These are phyloP conservation scores for Aquilaria agallochum DNA, from an alignment of 441 rosid species.

Conservation along the genomic window DNA sequence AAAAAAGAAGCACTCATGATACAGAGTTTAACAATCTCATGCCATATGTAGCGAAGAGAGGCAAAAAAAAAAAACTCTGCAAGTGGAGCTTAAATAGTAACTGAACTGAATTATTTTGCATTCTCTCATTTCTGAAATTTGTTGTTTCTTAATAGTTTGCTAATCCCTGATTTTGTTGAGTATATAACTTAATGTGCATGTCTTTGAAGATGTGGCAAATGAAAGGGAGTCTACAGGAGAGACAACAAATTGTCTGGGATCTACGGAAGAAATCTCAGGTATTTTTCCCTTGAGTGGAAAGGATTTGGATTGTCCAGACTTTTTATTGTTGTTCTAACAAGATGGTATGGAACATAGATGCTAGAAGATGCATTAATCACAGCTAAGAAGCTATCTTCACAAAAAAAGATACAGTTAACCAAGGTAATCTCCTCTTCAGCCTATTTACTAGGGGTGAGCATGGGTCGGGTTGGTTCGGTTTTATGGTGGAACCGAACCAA, in stretches of 20 bases:
- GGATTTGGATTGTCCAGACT: slow-evolving; percentile 9
- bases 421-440: slow-evolving; percentile 35
- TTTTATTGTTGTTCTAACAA: slow-evolving; percentile 18
- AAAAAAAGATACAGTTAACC: slow-evolving; percentile 48
- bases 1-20: too few relatives aligned
- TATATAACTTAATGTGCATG: not conserved
- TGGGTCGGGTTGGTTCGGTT: too few relatives aligned
- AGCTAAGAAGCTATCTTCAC: slow-evolving; percentile 61
- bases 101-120: too few relatives aligned
- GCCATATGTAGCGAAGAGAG: too few relatives aligned
- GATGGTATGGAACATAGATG: slow-evolving; percentile 42
- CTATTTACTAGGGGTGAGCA: too few relatives aligned
- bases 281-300: not conserved
- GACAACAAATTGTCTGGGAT: slow-evolving; percentile 39
- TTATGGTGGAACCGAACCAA: too few relatives aligned
- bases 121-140: too few relatives aligned
- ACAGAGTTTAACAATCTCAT: too few relatives aligned
- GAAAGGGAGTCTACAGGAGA: slow-evolving; percentile 47
- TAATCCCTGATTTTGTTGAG: too few relatives aligned
- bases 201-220: slow-evolving; percentile 44
- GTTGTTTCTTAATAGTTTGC: too few relatives aligned
- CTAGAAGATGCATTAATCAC: slow-evolving; percentile 63
- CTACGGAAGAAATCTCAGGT: slow-evolving; percentile 70
- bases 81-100: too few relatives aligned
- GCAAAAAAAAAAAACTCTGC: too few relatives aligned